These are phyloP conservation scores for Talaromyces sp. DNA, from an alignment of 2,329 filamentous ascomycete genomes.

Conservation along the genomic window DNA sequence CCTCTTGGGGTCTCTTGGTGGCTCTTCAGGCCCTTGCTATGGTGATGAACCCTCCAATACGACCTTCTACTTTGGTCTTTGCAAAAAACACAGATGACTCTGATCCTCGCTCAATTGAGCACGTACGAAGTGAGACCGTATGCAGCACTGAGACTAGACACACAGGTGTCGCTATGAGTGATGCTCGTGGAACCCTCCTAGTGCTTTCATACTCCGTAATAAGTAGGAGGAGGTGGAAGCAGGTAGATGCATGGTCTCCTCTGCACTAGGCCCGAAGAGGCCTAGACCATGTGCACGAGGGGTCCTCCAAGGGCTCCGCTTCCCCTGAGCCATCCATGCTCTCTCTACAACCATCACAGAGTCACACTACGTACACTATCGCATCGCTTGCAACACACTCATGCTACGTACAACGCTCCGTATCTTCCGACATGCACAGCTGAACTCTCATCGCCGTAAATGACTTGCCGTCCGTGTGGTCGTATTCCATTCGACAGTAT, in stretches of 20 bases:
- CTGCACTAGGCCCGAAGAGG: background rate
- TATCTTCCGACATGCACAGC: background rate
- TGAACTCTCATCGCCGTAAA: background rate
- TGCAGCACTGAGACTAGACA: no score
- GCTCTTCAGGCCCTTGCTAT: background rate
- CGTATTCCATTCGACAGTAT: background rate
- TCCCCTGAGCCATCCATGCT: background rate
- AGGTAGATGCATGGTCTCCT: background rate
- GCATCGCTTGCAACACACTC: background rate
- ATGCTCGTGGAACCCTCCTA: no score
- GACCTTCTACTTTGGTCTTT: background rate
- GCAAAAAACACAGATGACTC: background rate
- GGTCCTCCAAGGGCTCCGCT: constrained; percentile 3
- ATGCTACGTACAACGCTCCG: background rate
- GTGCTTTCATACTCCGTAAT: no score
- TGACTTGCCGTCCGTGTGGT: background rate
- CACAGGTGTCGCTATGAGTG: no score
- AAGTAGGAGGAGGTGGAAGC: background rate
- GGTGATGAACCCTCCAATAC: background rate
- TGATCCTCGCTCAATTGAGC: background rate
- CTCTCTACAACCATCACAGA: background rate
- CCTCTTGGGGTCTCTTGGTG: background rate
- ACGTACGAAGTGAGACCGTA: no score
- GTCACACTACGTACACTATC: background rate
- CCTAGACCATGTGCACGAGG: constrained; percentile 1